These are phyloP conservation scores for Coniophora puteana DNA, from an alignment of 1,284 basidiomycete species.

Conservation along the genomic window DNA sequence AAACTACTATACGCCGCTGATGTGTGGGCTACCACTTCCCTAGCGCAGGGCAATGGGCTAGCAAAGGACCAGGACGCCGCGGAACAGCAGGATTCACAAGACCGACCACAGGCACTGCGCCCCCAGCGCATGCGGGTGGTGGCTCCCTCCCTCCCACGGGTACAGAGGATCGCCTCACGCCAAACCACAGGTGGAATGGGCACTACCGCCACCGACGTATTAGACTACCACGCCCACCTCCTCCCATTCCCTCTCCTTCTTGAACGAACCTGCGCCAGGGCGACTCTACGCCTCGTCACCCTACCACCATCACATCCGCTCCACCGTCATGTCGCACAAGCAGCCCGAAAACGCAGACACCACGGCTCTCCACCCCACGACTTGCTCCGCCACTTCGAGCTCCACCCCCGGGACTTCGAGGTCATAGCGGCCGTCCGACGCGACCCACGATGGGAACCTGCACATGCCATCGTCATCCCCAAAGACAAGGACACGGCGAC, in stretches of 20 bases:
- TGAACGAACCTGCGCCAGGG: slow-evolving; percentile 8
- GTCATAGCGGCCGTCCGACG: slow-evolving; percentile 4
- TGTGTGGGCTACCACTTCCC: slow-evolving; percentile 1
- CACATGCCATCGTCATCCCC: slow-evolving; percentile 1
- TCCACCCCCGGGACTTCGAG: slow-evolving; percentile 6
- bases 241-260: slow-evolving; percentile 15
- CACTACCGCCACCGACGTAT: slow-evolving; percentile 15
- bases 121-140: too few relatives aligned
- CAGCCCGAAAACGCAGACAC: not conserved
- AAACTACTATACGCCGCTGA: slow-evolving; percentile 13
- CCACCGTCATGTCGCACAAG: not conserved
- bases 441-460: slow-evolving; percentile 3
- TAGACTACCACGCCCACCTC: slow-evolving; percentile 18
- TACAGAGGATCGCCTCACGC: slow-evolving; percentile 16
- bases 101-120: too few relatives aligned
- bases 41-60: not conserved
- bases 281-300: slow-evolving; percentile 6
- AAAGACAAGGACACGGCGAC: slow-evolving; percentile 7
- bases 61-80: not conserved
- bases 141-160: too few relatives aligned
- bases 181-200: slow-evolving; percentile 19
- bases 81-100: slow-evolving; percentile 11
- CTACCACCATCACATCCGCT: slow-evolving; percentile 12
- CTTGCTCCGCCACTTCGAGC: slow-evolving; percentile 2
- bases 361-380: slow-evolving; percentile 10